Evolutionary conservation across 2,329 filamentous ascomycete species (phyloP).

Genomic region (Cercospora nicotianae): DNA sequence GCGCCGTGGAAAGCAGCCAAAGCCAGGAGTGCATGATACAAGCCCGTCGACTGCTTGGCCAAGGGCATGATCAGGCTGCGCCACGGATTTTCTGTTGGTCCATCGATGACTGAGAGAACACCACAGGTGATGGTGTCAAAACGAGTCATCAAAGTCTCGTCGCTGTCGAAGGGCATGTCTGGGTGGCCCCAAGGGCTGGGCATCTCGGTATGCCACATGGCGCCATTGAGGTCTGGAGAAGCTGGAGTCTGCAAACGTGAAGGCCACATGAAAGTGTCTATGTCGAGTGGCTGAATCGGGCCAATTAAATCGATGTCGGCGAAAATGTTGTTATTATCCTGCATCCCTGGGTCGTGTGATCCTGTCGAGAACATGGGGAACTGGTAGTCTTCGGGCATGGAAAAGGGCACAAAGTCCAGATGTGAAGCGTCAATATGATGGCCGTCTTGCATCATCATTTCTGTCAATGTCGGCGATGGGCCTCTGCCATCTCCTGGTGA

Average conservation of each 20-base stretch:
- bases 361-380: slow-evolving; percentile 26
- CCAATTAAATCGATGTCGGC: slow-evolving; percentile 26
- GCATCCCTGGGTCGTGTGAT: slow-evolving; percentile 26
- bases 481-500: slow-evolving; percentile 18
- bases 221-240: slow-evolving; percentile 11
- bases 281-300: slow-evolving; percentile 19
- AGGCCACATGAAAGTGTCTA: slow-evolving; percentile 22
- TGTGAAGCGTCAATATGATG: slow-evolving; percentile 16
- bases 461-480: slow-evolving; percentile 35
- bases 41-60: slow-evolving; percentile 61
- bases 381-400: slow-evolving; percentile 32
- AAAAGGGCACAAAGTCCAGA: slow-evolving; percentile 33
- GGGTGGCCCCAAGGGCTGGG: slow-evolving; percentile 27
- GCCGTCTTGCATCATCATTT: slow-evolving; percentile 33
- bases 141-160: slow-evolving; percentile 62
- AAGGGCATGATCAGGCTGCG: slow-evolving; percentile 69
- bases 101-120: slow-evolving; percentile 70
- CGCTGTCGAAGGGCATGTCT: slow-evolving; percentile 41
- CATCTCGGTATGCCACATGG: slow-evolving; percentile 7
- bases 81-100: slow-evolving; percentile 69
- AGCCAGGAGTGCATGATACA: slow-evolving; percentile 67
- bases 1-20: slow-evolving; percentile 69
- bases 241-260: slow-evolving; percentile 22
- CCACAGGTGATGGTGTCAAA: slow-evolving; percentile 68
- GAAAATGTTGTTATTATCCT: slow-evolving; percentile 19